Evolutionary conservation across 2,329 filamentous ascomycete species (phyloP), one percentile per base, ranked within the genome.

Genomic region (Cordyceps javanica): DNA sequence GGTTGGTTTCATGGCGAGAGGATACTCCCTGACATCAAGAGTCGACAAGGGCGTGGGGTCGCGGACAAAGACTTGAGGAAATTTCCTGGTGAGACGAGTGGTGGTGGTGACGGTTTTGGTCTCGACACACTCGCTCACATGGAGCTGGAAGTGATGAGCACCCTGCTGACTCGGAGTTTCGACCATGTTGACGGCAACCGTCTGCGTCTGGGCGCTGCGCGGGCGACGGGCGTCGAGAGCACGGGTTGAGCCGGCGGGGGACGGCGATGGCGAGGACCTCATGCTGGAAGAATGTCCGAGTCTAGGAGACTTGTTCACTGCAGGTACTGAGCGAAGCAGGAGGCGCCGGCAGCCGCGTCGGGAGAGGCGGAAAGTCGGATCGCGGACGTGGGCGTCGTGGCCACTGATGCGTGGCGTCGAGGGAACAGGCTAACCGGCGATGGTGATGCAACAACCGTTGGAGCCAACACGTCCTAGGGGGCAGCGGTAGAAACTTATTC

Each of bases 21-120:
- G 94, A 70, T 96, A 99, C 65, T 94, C 85, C 70, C 95, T 96
- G 14, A 88, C 80, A 71, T 97, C 91, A 59, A 96, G 83, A 55
- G 86, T 81, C 59, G 82, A 77, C 34, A 91, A 80, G 53, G 85
- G 82, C 55, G 83, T 83, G 25, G 90, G 88, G 59, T 89, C 83
- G 62, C 85, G 86, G 63, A 96, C 84, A 57, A 90, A 79, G 59
- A 97, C 78, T n/a, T 91, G 91, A 48, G 93, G 92, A 63, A 94
- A 95, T 72, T 73, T 90, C 80, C 71, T 86, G 62, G 91, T 90
- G 1, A 92, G 95, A 0, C 91, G 96, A 0, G 91, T 97, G 0
- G 92, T 97, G 0, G 93, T 97, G 1, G 92, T 96, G 61, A 96
- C 85, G 11, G 82, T 87, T 70, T 83, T 86, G 16, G 83, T 87